A percentile compares a stretch with the other conserved stretches of the same genome.
Evolutionary conservation across 805 yeast species (phyloP).

Genomic region (Spathaspora gorwiae): DNA sequence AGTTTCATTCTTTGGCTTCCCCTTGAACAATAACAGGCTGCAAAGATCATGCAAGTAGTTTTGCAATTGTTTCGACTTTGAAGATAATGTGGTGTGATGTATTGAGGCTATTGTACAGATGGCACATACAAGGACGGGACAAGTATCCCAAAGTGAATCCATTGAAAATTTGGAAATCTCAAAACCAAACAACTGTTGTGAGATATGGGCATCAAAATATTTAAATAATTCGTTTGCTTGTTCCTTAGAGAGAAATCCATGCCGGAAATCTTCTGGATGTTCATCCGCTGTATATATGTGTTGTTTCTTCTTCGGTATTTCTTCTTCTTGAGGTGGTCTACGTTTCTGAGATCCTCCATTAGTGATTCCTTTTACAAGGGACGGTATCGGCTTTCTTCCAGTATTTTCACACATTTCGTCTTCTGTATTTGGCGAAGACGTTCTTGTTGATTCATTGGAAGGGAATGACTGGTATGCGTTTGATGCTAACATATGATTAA

Average conservation of each 20-base stretch:
- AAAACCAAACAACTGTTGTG: conserved; percentile 66
- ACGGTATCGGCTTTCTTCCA: background rate
- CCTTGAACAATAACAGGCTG: conserved; percentile 27
- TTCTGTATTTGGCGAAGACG: background rate
- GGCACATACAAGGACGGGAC: conserved; percentile 56
- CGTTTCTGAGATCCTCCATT: background rate
- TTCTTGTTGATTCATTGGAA: background rate
- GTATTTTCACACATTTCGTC: background rate
- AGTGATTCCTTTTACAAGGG: background rate
- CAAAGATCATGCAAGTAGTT: conserved; percentile 30
- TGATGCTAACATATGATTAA: background rate
- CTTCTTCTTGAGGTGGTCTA: background rate
- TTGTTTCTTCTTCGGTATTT: background rate
- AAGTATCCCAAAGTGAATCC: conserved; percentile 47
- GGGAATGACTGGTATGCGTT: background rate
- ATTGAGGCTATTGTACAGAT: conserved; percentile 60
- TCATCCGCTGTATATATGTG: background rate
- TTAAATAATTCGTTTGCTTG: conserved; percentile 47
- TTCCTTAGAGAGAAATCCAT: conserved; percentile 28
- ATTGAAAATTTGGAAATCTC: conserved; percentile 47
- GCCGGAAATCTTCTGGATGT: conserved; percentile 27
- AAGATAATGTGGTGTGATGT: conserved; percentile 46
- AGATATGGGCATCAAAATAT: conserved; percentile 50
- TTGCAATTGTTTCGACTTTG: conserved; percentile 24
- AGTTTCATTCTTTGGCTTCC: conserved; percentile 37